Evolutionary conservation across 2,329 filamentous ascomycete genomes (phyloP).

Genomic region (Bipolaris oryzae): DNA sequence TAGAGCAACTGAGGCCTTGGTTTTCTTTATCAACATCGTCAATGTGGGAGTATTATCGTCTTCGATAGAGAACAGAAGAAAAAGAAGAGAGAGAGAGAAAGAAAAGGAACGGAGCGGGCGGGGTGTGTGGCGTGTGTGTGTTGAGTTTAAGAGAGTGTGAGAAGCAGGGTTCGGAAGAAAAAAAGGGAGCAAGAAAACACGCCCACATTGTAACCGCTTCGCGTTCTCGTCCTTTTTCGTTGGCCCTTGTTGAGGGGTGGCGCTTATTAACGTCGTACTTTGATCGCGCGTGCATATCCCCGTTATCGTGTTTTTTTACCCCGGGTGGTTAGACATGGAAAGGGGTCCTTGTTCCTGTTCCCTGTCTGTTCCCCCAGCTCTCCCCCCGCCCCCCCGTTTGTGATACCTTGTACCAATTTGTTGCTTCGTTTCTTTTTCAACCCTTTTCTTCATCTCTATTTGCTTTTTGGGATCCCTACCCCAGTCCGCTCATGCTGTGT

Average conservation of each 20-base stretch:
- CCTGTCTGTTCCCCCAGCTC: not conserved
- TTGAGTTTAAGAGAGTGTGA: no score
- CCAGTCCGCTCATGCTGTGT: no score
- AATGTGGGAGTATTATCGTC: not conserved
- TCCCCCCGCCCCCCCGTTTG: not conserved
- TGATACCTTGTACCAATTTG: not conserved
- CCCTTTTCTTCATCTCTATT: not conserved
- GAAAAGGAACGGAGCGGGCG: not conserved
- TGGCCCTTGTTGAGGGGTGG: not conserved
- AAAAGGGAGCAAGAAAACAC: not conserved
- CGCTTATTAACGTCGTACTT: not conserved
- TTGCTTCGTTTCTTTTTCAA: not conserved
- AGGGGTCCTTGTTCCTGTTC: not conserved
- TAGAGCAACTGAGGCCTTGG: constrained; percentile 3
- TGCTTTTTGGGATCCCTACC: not conserved
- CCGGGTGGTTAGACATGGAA: not conserved
- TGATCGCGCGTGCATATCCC: not conserved
- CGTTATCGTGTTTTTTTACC: not conserved
- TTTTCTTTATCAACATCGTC: not conserved
- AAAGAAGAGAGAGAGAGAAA: not conserved
- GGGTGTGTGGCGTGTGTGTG: no score
- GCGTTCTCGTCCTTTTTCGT: not conserved
- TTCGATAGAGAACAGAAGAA: not conserved
- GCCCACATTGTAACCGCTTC: not conserved
- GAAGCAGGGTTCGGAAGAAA: not conserved